Evolutionary conservation across 2,329 filamentous ascomycete species (phyloP).

Genomic region (Venturia asperata): DNA sequence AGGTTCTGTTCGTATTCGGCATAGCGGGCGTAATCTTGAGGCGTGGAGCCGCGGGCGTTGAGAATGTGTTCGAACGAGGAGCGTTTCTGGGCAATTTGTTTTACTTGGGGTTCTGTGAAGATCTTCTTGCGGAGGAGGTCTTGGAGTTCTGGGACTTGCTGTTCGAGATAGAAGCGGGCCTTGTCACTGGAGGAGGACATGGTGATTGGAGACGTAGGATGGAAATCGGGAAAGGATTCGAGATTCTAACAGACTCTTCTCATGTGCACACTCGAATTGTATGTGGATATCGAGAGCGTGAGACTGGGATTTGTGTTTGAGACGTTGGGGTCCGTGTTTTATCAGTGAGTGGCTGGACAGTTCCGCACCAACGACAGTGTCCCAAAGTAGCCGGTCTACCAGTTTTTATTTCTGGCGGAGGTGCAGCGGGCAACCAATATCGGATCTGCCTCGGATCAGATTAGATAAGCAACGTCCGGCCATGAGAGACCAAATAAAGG

Average conservation of each 20-base stretch:
- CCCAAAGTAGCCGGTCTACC: not conserved
- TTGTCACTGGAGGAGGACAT: constrained; percentile 90
- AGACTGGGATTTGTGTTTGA: not conserved
- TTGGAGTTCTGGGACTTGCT: constrained; percentile 82
- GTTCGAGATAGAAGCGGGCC: constrained; percentile 89
- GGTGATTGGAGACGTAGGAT: constrained; percentile 22
- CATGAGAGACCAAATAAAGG: not conserved
- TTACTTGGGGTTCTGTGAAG: constrained; percentile 87
- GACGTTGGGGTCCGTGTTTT: not conserved
- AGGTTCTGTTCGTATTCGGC: constrained; percentile 61
- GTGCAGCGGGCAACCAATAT: not conserved
- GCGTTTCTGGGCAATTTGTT: constrained; percentile 78
- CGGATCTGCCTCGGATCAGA: constrained; percentile 7
- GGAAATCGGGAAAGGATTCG: not conserved
- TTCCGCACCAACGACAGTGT: not conserved
- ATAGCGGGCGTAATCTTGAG: constrained; percentile 78
- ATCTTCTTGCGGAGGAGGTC: constrained; percentile 89
- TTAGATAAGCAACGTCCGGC: not conserved
- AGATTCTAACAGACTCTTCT: not conserved
- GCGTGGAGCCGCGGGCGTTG: constrained; percentile 68
- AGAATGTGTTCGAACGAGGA: constrained; percentile 91
- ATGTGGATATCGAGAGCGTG: not conserved
- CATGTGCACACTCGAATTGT: not conserved
- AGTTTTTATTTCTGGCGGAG: not conserved
- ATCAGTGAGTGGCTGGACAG: not conserved